phyloP scores from a whole-genome alignment of 495 filamentous ascomycete species.

The Aspergillus carlsbadensis region DNA sequence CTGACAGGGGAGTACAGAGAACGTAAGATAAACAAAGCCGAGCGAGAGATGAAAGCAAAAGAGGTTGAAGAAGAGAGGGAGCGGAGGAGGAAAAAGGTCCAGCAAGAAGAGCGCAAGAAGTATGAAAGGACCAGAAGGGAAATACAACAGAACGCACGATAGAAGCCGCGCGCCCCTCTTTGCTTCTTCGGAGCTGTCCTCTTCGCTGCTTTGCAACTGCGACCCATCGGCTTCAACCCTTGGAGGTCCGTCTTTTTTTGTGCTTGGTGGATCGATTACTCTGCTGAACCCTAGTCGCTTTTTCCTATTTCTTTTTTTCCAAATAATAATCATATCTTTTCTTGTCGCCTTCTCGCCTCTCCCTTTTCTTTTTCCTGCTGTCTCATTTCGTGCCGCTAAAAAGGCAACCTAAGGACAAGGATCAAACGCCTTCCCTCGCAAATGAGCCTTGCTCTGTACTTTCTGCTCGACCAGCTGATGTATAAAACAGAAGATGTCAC shows the following conservation, averaged over 20 bases:
- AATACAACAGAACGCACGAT: conserved; percentile 12
- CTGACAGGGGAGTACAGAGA: background rate
- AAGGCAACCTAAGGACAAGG: conserved; percentile 14
- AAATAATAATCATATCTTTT: conserved; percentile 3
- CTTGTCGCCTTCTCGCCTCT: conserved; percentile 4
- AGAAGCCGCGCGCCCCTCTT: conserved; percentile 9
- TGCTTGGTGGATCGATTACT: conserved; percentile 12
- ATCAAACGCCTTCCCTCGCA: conserved; percentile 11
- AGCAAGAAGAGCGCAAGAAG: conserved; percentile 13
- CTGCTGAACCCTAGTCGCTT: conserved; percentile 2
- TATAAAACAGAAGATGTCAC: conserved; percentile 37
- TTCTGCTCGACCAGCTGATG: conserved; percentile 14
- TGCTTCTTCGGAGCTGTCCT: background rate
- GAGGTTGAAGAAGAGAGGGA: background rate
- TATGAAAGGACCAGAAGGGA: conserved; percentile 13
- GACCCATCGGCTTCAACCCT: conserved; percentile 15
- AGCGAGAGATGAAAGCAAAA: background rate
- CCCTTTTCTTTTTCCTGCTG: conserved; percentile 5
- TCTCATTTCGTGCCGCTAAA: conserved; percentile 15
- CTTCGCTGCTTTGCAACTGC: conserved; percentile 2
- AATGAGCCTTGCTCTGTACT: conserved; percentile 20
- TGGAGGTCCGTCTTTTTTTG: background rate
- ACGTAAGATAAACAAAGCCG: background rate
- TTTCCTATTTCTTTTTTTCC: conserved; percentile 7
- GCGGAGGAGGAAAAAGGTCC: conserved; percentile 4